Base-by-base conservation (phyloP, 495 filamentous ascomycete genomes). In the Tuber brumale region DNA sequence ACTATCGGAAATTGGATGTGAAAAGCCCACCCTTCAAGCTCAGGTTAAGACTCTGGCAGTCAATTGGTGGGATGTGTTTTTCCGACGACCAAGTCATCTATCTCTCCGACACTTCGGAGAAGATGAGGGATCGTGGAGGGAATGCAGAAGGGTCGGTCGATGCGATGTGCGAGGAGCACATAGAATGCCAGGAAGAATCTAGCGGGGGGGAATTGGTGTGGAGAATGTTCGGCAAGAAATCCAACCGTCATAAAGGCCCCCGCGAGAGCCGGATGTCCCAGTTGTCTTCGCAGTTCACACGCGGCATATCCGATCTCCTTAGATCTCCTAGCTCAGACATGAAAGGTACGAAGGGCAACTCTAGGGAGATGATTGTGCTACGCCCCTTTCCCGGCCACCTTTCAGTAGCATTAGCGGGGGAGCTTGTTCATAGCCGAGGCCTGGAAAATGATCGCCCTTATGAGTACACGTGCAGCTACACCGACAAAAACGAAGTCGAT, bases 21-120 rank as follows among this genome's bases (percentile, higher is more conserved):
- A 5, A 5, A 23, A 2, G 21, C 6, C 61, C 37, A 27, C 44
- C 37, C 14, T n/a, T 72, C 23, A 39, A 70, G 27, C 45, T 81
- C 57, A 39, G 70, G 42, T 73, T 72, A 69, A 46, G 79, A 14
- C 77, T 79, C 66, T 81, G 77, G 77, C 69, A 79, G 1, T 81
- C 79, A 16, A 77, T 79, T 10, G 45, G 31, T 19, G 74, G 77
- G 1, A 70, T 79, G 27, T 74, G 19, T 43, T 37, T 76, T 4
- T 44, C 77, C 19, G 14, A 72, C 21, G 42, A 45, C 18, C 21
- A 73, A 27, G 23, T 72, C 57, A 74, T 81, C 10, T 76, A 45
- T 48, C 18, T 81, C 21, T 74, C 71, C 27, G 76, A 77, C 35
- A 14, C 74, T 23, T 73, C 73, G 51, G 31, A 39, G 37, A 57